phyloP scores from a whole-genome alignment of 2,329 filamentous ascomycete genomes.

The Phoma sp. region DNA sequence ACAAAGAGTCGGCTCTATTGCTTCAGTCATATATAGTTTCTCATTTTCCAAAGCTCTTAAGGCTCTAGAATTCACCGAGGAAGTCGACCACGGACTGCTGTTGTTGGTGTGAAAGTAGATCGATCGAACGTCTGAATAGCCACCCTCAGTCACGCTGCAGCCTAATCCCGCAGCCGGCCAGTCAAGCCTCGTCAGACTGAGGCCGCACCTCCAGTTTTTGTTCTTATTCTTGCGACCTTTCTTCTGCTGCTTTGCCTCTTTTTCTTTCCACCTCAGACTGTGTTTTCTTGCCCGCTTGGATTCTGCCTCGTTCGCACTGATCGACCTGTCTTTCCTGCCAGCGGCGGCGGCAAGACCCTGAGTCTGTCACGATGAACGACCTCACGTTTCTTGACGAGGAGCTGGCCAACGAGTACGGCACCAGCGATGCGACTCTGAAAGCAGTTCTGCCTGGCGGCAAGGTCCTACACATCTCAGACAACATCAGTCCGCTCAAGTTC shows the following conservation, averaged over 20 bases:
- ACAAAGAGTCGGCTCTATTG: neutral
- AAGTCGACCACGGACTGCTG: neutral
- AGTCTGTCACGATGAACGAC: conserved; percentile 27
- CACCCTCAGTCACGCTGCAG: conserved; percentile 18
- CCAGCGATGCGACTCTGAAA: conserved; percentile 38
- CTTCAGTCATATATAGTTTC: neutral
- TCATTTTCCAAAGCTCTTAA: neutral
- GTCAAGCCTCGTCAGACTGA: conserved; percentile 19
- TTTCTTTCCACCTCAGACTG: neutral
- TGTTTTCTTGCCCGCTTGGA: conserved; percentile 16
- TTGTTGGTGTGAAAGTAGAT: neutral
- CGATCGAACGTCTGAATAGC: neutral
- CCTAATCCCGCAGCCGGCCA: conserved; percentile 22
- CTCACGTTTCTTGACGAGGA: conserved; percentile 30
- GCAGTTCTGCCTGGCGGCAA: conserved; percentile 41
- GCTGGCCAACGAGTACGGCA: conserved; percentile 10
- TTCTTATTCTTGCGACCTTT: neutral
- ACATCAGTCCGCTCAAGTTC: conserved; percentile 42
- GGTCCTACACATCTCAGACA: conserved; percentile 41
- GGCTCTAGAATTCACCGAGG: neutral
- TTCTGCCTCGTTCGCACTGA: conserved; percentile 1
- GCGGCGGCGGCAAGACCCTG: conserved; percentile 4
- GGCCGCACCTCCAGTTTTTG: conserved; percentile 5
- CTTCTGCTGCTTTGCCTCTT: neutral
- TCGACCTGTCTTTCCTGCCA: conserved; percentile 2